These are phyloP conservation scores for Sphagnum magellanicum DNA, from an alignment of 228 moss, liverwort and hornwort species.

Conservation along the genomic window DNA sequence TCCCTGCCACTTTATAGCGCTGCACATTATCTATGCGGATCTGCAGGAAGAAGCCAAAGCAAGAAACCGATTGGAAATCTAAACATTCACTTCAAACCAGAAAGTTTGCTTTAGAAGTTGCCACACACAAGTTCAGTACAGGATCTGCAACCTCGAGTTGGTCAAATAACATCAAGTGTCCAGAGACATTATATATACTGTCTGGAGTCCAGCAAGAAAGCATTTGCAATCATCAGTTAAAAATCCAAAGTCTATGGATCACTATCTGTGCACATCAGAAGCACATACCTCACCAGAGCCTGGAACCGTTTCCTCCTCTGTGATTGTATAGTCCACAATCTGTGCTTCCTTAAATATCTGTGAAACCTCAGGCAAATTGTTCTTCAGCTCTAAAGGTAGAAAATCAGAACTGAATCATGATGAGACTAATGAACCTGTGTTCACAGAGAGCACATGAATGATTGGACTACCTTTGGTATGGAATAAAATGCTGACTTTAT, in stretches of 20 bases:
- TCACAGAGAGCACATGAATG: background rate
- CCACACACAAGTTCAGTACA: too few species aligned
- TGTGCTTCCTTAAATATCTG: slow-evolving; percentile 77
- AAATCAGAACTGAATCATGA: background rate
- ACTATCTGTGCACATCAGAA: background rate
- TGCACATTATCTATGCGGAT: background rate
- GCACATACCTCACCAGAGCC: slow-evolving; percentile 62
- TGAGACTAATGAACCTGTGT: too few species aligned
- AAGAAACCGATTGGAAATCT: background rate
- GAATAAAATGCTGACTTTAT: slow-evolving; percentile 93
- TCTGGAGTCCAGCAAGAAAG: too few species aligned
- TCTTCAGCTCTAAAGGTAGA: background rate
- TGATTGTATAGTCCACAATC: slow-evolving; percentile 68
- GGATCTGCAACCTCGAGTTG: too few species aligned
- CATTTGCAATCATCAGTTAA: too few species aligned
- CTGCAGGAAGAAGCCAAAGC: background rate
- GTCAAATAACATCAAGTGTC: too few species aligned
- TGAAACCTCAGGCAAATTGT: background rate
- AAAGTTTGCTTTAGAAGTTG: too few species aligned
- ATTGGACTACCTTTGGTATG: slow-evolving; percentile 54
- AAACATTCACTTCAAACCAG: too few species aligned
- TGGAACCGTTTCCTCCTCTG: slow-evolving; percentile 55
- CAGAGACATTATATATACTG: too few species aligned
- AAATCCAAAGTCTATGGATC: too few species aligned
- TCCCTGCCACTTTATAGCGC: background rate